phyloP scores from a whole-genome alignment of 192 early-diverging fungal genomes.

The Lunasporangiospora selenospora region DNA sequence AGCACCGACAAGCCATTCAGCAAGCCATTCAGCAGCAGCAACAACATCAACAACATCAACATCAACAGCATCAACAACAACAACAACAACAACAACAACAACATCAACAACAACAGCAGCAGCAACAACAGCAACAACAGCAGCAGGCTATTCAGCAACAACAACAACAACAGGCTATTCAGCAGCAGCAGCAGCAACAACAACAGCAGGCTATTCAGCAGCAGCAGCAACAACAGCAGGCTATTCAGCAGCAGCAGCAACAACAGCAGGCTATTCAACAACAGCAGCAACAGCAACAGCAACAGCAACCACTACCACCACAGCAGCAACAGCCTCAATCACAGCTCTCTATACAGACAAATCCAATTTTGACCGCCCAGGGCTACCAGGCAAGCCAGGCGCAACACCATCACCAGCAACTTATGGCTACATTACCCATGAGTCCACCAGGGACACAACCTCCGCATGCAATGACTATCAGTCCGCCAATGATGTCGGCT shows the following conservation, averaged over 20 bases:
- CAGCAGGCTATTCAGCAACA: conserved; percentile 23
- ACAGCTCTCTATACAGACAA: conserved; percentile 23
- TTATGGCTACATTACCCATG: conserved; percentile 30
- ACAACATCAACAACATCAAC: conserved; percentile 23
- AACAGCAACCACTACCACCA: not conserved
- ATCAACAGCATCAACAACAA: not conserved
- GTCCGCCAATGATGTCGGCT: conserved; percentile 18
- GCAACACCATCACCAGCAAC: conserved; percentile 23
- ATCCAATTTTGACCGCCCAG: conserved; percentile 5
- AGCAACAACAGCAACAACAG: not conserved
- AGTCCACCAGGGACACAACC: conserved; percentile 21
- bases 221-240: conserved; percentile 12
- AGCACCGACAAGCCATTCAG: conserved; percentile 9
- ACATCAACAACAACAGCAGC: not conserved
- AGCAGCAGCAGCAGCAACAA: conserved; percentile 19
- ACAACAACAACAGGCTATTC: conserved; percentile 7
- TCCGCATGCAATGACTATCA: conserved; percentile 22
- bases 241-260: conserved; percentile 13
- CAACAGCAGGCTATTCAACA: conserved; percentile 5
- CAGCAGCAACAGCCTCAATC: conserved; percentile 27
- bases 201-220: conserved; percentile 17
- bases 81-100: not conserved
- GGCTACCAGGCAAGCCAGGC: conserved; percentile 15
- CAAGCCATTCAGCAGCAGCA: conserved; percentile 33
- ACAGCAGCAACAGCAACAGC: not conserved